Conservation (phyloP, 176 grass and related monocot genomes). For the Bonia amplexicaulis region DNA sequence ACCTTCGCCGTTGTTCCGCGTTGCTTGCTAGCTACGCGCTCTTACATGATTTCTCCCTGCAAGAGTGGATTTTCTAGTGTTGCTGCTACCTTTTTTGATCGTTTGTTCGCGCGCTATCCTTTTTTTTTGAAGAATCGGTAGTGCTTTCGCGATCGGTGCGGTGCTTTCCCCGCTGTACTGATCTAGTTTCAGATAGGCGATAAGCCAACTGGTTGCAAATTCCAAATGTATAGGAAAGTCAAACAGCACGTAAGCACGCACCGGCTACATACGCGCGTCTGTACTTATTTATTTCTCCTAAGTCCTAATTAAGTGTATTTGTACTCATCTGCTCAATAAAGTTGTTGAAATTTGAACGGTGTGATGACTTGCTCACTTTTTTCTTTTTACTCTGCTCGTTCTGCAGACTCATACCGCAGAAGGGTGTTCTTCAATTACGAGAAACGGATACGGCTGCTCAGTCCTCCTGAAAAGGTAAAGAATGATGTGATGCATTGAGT, state of each 20-base stretch:
- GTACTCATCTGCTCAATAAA: background rate
- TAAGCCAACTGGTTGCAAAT: background rate
- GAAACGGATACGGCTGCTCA: conserved; percentile 74
- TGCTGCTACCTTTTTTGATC: background rate
- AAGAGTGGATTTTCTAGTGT: background rate
- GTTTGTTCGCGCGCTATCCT: background rate
- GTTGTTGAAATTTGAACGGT: background rate
- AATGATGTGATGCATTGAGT: background rate
- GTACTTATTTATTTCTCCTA: background rate
- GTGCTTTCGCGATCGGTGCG: conserved; percentile 22
- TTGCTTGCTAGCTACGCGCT: background rate
- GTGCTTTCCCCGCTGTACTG: conserved; percentile 6
- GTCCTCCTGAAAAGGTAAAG: conserved; percentile 88
- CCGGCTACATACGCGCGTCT: background rate
- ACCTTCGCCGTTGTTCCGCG: background rate
- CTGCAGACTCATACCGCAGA: conserved; percentile 70
- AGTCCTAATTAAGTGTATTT: background rate
- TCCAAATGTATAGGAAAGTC: background rate
- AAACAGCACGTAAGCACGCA: background rate
- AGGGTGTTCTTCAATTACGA: conserved; percentile 98
- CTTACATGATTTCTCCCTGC: background rate
- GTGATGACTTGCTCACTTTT: background rate
- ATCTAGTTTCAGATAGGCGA: conserved; percentile 10
- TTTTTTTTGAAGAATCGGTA: background rate
- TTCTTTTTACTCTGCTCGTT: background rate